Base-by-base conservation (phyloP, 2,329 filamentous ascomycete species). In the Madurella fahalii region DNA sequence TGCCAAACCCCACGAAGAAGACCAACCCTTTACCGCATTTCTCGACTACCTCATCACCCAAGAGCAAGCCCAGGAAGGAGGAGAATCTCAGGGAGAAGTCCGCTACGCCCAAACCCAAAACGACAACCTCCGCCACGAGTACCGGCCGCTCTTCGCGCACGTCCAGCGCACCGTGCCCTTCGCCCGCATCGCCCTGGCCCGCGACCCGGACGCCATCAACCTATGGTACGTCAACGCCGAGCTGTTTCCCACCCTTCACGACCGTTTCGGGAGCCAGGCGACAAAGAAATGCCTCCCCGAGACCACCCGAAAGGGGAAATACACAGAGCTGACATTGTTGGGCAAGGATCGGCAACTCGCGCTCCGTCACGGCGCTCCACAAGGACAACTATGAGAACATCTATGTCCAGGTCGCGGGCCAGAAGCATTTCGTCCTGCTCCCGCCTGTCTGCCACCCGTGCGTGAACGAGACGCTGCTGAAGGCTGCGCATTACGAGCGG, bases 341-440 rank as follows among this genome's bases (percentile, higher is more conserved):
- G n/a, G n/a, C n/a, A n/a, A n/a, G n/a, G 89, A 83, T 94, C 47
- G 89, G 89, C 51, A 88, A 89, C 70, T 82, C 82, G 1, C 76
- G 75, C 39, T 88, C 84, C 25, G 77, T 81, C 1, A 92, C 89
- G 0, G 85, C 86, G 0, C 69, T 92, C 51, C 90, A 94, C 72
- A 88, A 87, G 64, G 90, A 94, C 71, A 88, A 88, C 64, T 93
- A 92, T 68, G 89, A 94, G 69, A 94, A 94, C 67, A 78, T 94
- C 0, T 94, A 92, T 68, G 86, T 90, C 1, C 89, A 93, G 64
- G 70, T 93, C 13, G 69, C 83, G 1, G 90, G 89, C 0, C 72
- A 73, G 53, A 94, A 94, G 67, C 83, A 88, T 61, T 94, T 94
- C 62, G 79, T 85, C 0, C 74, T 94, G 1, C 70, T 94, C 1